Evolutionary conservation across 495 filamentous ascomycete species (phyloP).

Genomic region (Hyaloscypha variabilis): DNA sequence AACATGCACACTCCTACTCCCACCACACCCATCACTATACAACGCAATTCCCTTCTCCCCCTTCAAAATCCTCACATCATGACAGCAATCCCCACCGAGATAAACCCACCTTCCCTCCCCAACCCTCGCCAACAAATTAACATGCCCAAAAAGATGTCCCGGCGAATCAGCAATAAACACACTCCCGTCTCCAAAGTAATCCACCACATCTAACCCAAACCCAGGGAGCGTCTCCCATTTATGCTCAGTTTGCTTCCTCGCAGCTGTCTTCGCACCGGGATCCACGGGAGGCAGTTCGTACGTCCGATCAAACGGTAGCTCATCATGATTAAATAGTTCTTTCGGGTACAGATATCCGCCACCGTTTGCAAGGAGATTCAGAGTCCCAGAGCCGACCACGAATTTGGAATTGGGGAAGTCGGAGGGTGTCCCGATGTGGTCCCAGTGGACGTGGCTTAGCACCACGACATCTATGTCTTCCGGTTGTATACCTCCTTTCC

Average conservation of each 20-base stretch:
- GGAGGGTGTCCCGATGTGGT: constrained; percentile 50
- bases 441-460: constrained; percentile 54
- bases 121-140: constrained; percentile 2
- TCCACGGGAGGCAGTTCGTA: constrained; percentile 1
- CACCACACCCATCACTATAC: constrained; percentile 5
- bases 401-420: constrained; percentile 48
- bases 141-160: constrained; percentile 12
- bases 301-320: constrained; percentile 2
- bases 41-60: constrained; percentile 16
- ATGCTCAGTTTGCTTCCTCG: not conserved
- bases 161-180: constrained; percentile 11
- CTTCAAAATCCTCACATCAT: constrained; percentile 7
- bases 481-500: constrained; percentile 29
- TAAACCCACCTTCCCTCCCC: constrained; percentile 7
- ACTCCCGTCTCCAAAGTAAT: constrained; percentile 8
- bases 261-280: not conserved
- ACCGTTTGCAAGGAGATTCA: constrained; percentile 40
- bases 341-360: constrained; percentile 6
- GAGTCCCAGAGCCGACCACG: constrained; percentile 47
- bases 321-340: constrained; percentile 7
- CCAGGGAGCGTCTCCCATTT: not conserved
- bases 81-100: constrained; percentile 14
- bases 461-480: constrained; percentile 46
- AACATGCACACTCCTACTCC: constrained; percentile 6
- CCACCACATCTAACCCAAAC: not conserved